A percentile compares a stretch with the other conserved stretches of the same genome.
Evolutionary conservation across 2,329 filamentous ascomycete genomes (phyloP).

Genomic region (Pseudomassariella vexata): DNA sequence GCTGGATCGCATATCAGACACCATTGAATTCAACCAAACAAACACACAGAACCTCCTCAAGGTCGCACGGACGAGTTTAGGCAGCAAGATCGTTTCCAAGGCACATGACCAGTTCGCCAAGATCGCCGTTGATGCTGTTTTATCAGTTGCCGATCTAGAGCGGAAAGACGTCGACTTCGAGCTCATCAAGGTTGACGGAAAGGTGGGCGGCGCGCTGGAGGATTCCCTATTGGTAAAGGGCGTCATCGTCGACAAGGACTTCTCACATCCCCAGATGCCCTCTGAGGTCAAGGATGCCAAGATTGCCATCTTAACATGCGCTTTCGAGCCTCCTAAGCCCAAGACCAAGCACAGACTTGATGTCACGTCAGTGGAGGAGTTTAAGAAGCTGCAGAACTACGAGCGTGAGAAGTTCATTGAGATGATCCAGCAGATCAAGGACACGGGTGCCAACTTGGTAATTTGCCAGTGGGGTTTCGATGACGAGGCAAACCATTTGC

Average conservation of each 20-base stretch:
- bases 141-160: conserved; percentile 93
- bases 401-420: conserved; percentile 94
- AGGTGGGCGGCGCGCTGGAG: conserved; percentile 89
- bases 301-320: conserved; percentile 94
- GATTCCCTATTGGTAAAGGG: conserved; percentile 94
- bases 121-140: conserved; percentile 93
- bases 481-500: conserved; percentile 94
- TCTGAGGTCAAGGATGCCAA: conserved; percentile 92
- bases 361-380: conserved; percentile 94
- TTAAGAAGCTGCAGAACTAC: conserved; percentile 95
- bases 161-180: conserved; percentile 98
- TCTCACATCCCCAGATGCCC: conserved; percentile 98
- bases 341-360: conserved; percentile 99
- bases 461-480: conserved; percentile 99
- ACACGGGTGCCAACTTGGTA: conserved; percentile 90
- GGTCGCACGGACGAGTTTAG: conserved; percentile 91
- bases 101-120: conserved; percentile 97
- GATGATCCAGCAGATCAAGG: conserved; percentile 99
- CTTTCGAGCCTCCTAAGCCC: conserved; percentile 97
- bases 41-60: conserved; percentile 83
- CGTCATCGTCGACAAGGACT: conserved; percentile 99
- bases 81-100: conserved; percentile 99
- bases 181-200: conserved; percentile 98
- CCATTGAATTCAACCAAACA: conserved; percentile 75
- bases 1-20: conserved; percentile 88